Evolutionary conservation across 768 basidiomycete species (phyloP).

Genomic region (Boletus coccyginus): DNA sequence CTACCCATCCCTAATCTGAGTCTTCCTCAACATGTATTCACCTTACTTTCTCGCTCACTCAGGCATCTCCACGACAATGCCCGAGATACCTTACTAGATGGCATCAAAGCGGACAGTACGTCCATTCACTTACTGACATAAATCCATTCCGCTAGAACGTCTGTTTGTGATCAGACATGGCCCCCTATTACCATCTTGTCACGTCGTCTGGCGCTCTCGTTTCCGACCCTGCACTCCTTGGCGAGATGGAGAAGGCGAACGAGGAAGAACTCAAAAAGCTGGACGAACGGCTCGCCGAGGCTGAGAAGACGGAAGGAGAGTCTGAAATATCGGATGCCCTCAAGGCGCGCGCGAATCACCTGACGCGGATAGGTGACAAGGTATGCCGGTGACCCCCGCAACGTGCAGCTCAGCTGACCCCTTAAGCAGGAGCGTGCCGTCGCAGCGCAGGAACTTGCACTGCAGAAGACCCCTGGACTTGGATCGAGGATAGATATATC

Average conservation of each 20-base stretch:
- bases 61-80: constrained; percentile 66
- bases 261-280: constrained; percentile 67
- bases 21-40: constrained; percentile 77
- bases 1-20: constrained; percentile 85
- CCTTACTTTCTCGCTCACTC: constrained; percentile 61
- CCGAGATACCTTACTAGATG: constrained; percentile 59
- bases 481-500: constrained; percentile 93
- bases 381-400: constrained; percentile 22
- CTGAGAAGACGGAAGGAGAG: constrained; percentile 89
- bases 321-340: constrained; percentile 89
- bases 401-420: background rate
- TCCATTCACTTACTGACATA: constrained; percentile 10
- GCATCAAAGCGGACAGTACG: constrained; percentile 78
- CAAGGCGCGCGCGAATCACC: constrained; percentile 77
- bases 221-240: constrained; percentile 36
- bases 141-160: constrained; percentile 1
- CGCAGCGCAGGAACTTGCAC: constrained; percentile 75
- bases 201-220: constrained; percentile 46
- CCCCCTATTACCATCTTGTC: constrained; percentile 70
- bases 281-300: constrained; percentile 78
- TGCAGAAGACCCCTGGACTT: constrained; percentile 90
- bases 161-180: constrained; percentile 63
- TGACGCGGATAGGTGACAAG: constrained; percentile 88
- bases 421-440: constrained; percentile 67
- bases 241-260: constrained; percentile 52